These are phyloP conservation scores for Boletus rufocinnamomeus DNA, from an alignment of 768 basidiomycete species.

Conservation along the genomic window DNA sequence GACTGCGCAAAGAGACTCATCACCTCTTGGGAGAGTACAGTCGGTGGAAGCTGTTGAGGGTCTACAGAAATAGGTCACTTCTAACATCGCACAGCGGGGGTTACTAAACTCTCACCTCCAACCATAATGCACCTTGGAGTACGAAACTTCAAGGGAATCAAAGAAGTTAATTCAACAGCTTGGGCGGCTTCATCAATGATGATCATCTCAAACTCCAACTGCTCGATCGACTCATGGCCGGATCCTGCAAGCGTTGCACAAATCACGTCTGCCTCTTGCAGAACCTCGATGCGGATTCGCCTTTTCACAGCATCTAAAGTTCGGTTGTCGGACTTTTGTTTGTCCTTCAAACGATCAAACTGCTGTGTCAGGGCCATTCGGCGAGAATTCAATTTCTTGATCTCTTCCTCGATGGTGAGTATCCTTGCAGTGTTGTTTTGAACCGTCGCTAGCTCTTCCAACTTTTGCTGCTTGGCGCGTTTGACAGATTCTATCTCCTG, in stretches of 20 bases:
- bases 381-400: conserved; percentile 63
- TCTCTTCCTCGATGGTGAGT: conserved; percentile 66
- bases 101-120: conserved; percentile 54
- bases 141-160: conserved; percentile 92
- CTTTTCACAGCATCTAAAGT: conserved; percentile 82
- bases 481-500: conserved; percentile 73
- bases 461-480: conserved; percentile 55
- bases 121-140: conserved; percentile 89
- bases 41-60: conserved; percentile 95
- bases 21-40: conserved; percentile 69
- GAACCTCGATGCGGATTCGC: conserved; percentile 69
- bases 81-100: neutral
- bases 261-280: conserved; percentile 89
- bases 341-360: conserved; percentile 78
- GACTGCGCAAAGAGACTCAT: conserved; percentile 27
- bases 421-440: conserved; percentile 58
- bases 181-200: conserved; percentile 99
- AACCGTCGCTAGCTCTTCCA: conserved; percentile 55
- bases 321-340: conserved; percentile 76
- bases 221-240: conserved; percentile 83
- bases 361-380: conserved; percentile 65
- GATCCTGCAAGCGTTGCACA: conserved; percentile 93
- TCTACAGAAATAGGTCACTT: conserved; percentile 42
- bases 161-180: conserved; percentile 89
- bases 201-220: conserved; percentile 90